These are phyloP conservation scores for Tanacetum coccineum DNA, from an alignment of 129 eudicot genomes.

Conservation along the genomic window DNA sequence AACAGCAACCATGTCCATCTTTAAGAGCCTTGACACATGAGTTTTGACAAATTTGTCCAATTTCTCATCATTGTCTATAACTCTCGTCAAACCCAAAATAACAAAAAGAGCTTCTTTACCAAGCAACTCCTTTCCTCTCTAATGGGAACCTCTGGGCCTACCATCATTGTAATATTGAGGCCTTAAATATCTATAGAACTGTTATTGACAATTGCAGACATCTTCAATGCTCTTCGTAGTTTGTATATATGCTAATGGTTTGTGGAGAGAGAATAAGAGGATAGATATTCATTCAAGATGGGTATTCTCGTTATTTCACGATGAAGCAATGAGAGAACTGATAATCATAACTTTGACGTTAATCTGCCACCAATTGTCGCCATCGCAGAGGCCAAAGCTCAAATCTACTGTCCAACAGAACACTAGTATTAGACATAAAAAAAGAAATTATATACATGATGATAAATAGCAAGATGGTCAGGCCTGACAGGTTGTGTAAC, in stretches of 20 bases:
- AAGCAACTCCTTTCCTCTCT: constrained; percentile 86
- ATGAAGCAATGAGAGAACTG: constrained; percentile 9
- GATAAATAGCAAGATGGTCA: too few relatives aligned
- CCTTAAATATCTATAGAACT: constrained; percentile 6
- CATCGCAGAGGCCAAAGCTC: constrained; percentile 15
- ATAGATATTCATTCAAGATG: constrained; percentile 16
- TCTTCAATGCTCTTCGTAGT: background rate
- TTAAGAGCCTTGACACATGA: constrained; percentile 79
- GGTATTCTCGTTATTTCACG: constrained; percentile 25
- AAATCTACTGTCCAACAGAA: background rate
- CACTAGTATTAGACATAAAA: too few relatives aligned
- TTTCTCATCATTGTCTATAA: constrained; percentile 62
- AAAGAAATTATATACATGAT: too few relatives aligned
- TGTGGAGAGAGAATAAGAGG: constrained; percentile 11
- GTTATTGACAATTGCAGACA: constrained; percentile 1
- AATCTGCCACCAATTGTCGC: constrained; percentile 27
- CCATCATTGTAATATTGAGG: constrained; percentile 64
- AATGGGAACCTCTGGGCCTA: constrained; percentile 85
- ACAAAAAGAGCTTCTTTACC: constrained; percentile 95
- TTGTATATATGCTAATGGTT: background rate
- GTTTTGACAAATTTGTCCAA: constrained; percentile 56
- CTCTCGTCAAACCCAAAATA: constrained; percentile 62
- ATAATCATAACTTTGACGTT: constrained; percentile 27
- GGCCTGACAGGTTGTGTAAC: too few relatives aligned
- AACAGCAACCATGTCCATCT: constrained; percentile 83